These are phyloP conservation scores for Trypanosoma melophagium DNA, from an alignment of 208 protist genomes.

Conservation along the genomic window DNA sequence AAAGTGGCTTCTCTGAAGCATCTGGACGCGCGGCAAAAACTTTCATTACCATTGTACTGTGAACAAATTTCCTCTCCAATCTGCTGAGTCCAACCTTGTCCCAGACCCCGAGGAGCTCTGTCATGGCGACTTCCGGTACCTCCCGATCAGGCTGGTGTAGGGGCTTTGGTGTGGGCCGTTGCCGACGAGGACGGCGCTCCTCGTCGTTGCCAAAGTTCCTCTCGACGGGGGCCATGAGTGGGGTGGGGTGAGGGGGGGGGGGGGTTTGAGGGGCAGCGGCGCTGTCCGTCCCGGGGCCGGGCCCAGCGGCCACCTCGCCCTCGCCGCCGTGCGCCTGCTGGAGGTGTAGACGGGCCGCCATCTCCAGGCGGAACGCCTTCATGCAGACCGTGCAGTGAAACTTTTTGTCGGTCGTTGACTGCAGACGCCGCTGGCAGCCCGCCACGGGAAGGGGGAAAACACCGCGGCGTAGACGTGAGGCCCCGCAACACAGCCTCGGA, in stretches of 20 bases:
- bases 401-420: slow-evolving; percentile 62
- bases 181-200: slow-evolving; percentile 39
- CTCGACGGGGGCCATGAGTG: slow-evolving; percentile 21
- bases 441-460: slow-evolving; percentile 14
- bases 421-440: slow-evolving; percentile 25
- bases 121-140: slow-evolving; percentile 58
- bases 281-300: slow-evolving; percentile 44
- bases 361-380: slow-evolving; percentile 85
- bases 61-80: slow-evolving; percentile 73
- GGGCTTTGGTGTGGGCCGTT: slow-evolving; percentile 74
- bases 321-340: slow-evolving; percentile 82
- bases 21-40: slow-evolving; percentile 73
- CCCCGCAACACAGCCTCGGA: neutral
- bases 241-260: slow-evolving; percentile 8
- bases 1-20: slow-evolving; percentile 42
- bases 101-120: slow-evolving; percentile 77
- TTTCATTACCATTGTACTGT: slow-evolving; percentile 89
- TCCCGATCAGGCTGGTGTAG: slow-evolving; percentile 73
- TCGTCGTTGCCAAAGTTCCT: slow-evolving; percentile 33
- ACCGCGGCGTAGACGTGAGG: neutral
- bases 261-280: neutral
- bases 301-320: slow-evolving; percentile 57
- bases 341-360: slow-evolving; percentile 85
- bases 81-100: slow-evolving; percentile 72
- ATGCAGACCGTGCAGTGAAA: slow-evolving; percentile 89